phyloP scores from a whole-genome alignment of 2,329 filamentous ascomycete species.

The Malbranchea zuffiana region DNA sequence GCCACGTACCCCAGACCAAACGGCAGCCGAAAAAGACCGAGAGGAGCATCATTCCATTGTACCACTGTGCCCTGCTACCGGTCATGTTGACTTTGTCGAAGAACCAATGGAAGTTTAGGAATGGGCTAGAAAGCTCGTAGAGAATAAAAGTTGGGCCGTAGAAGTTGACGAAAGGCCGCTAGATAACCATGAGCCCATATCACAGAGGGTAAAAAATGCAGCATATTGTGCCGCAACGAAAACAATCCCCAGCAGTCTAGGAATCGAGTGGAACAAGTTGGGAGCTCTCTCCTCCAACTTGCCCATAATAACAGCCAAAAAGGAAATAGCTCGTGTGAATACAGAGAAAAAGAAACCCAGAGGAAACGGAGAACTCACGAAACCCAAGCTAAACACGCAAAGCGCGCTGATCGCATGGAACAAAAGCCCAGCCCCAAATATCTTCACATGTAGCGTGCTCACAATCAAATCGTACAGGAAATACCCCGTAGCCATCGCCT shows the following conservation, averaged over 20 bases:
- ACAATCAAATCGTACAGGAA: slow-evolving; percentile 54
- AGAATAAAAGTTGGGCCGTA: slow-evolving; percentile 56
- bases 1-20: slow-evolving; percentile 52
- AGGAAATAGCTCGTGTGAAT: background rate
- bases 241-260: no score
- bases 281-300: no score
- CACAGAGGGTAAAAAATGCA: slow-evolving; percentile 6
- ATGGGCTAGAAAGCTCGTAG: slow-evolving; percentile 56
- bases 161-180: slow-evolving; percentile 56
- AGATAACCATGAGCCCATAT: slow-evolving; percentile 9
- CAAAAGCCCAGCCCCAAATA: slow-evolving; percentile 52
- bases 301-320: no score
- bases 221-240: no score
- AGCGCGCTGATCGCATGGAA: slow-evolving; percentile 52
- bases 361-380: slow-evolving; percentile 40
- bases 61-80: slow-evolving; percentile 49
- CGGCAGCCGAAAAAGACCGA: slow-evolving; percentile 51
- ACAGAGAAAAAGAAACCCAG: background rate
- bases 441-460: slow-evolving; percentile 43
- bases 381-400: slow-evolving; percentile 51
- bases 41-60: slow-evolving; percentile 52
- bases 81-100: slow-evolving; percentile 57
- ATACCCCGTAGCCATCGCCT: slow-evolving; percentile 52
- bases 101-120: slow-evolving; percentile 61
- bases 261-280: no score